Base-by-base conservation (phyloP, 495 filamentous ascomycete species). In the Aspergillus leporis region DNA sequence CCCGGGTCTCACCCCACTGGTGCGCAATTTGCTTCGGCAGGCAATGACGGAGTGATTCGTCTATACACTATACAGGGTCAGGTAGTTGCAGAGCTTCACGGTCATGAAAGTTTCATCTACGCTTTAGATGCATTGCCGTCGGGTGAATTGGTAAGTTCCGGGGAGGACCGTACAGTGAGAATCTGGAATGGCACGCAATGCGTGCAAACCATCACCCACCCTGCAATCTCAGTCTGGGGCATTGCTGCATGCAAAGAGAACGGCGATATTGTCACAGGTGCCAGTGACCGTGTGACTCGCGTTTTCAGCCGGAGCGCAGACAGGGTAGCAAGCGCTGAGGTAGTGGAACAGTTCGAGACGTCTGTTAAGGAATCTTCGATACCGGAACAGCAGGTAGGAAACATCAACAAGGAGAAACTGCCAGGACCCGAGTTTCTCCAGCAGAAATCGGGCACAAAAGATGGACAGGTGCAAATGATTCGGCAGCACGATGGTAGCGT, bases 91-190 rank as follows among this genome's bases (percentile, higher is more conserved):
- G 84, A 91, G 62, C 76, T 98, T 4, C 82, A 86, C 58, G 94
- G 93, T 4, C 95, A 98, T 66, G 93, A 97, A 56, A 94, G 86
- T 67, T 99, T 96, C 72, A 93, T 99, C 56, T 99, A 99, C 72
- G 90, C 90, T 21, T 77, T 99, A 13, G 85, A 87, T 25, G 73
- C 79, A 22, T 74, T 93, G 14, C 90, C 94, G 1, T 87, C 87
- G 0, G 93, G 93, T 6, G 93, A 97, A 64, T 75, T 99, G 18
- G 90, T 93, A 45, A 97, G 93, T 70, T 86, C 91, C 3, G 90
- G 91, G 10, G 95, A 99, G 71, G 95, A 99, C 73, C 86, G 95
- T 48, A 97, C 95, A 9, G 83, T 93, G 18, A 80, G 91, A 51
- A 80, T 99, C 66, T 99, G 95, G 95, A 85, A 83, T 60, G 87